These are phyloP conservation scores for Globisporangium cystogenes DNA, from an alignment of 352 stramenopile species.

Conservation along the genomic window DNA sequence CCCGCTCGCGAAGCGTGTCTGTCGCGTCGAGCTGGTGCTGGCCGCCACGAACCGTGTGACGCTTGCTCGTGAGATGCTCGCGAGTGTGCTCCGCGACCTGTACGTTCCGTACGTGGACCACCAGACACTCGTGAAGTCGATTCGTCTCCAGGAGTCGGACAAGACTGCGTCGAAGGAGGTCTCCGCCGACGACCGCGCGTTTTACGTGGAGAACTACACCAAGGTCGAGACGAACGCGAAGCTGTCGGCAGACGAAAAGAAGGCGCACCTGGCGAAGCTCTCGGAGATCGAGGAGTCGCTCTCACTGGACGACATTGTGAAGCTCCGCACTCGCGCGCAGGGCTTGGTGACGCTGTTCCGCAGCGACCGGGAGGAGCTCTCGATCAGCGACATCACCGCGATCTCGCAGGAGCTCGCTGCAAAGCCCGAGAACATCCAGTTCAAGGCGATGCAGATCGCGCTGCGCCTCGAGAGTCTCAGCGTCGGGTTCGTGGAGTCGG, in stretches of 20 bases:
- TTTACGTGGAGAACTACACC: constrained; percentile 47
- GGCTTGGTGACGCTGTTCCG: constrained; percentile 41
- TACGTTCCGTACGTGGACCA: constrained; percentile 54
- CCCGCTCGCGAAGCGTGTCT: constrained; percentile 31
- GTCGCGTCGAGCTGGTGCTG: constrained; percentile 35
- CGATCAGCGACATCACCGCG: constrained; percentile 27
- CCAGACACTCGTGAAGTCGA: constrained; percentile 40
- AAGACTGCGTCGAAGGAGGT: constrained; percentile 29
- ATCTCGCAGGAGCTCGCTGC: constrained; percentile 35
- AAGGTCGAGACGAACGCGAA: constrained; percentile 39
- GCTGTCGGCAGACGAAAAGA: constrained; percentile 38
- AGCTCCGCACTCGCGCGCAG: constrained; percentile 30
- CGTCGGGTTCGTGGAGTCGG: constrained; percentile 36
- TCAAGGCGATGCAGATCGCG: constrained; percentile 43
- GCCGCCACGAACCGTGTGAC: constrained; percentile 32
- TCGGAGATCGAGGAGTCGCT: constrained; percentile 31
- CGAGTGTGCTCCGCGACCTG: constrained; percentile 42
- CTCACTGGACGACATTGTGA: constrained; percentile 43
- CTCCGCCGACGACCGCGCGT: constrained; percentile 33
- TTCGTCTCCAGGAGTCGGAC: constrained; percentile 42
- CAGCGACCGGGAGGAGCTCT: constrained; percentile 28
- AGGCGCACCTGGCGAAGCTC: constrained; percentile 29
- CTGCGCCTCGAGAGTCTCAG: constrained; percentile 53
- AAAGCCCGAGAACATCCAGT: constrained; percentile 46
- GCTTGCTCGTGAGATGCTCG: constrained; percentile 34